Conservation (phyloP, 2,329 filamentous ascomycete genomes). For the Truncatella angustata region DNA sequence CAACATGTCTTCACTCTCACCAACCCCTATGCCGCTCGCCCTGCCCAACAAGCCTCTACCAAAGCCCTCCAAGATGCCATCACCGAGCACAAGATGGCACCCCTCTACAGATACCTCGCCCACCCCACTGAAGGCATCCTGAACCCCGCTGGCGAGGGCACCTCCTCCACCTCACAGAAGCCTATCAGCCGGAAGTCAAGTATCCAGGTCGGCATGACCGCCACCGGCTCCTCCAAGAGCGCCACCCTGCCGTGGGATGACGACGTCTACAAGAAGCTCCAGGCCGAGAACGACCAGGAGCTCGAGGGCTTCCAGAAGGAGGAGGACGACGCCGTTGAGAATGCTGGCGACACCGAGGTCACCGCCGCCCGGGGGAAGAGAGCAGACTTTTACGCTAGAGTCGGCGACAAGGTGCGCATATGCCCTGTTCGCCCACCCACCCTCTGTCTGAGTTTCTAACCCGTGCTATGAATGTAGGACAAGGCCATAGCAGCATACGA, state of each 20-base stretch:
- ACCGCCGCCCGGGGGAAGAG: slow-evolving; percentile 90
- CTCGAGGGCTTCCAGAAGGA: slow-evolving; percentile 77
- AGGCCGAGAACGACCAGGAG: slow-evolving; percentile 76
- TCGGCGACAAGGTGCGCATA: slow-evolving; percentile 82
- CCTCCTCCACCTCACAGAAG: slow-evolving; percentile 46
- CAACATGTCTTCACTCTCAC: slow-evolving; percentile 87
- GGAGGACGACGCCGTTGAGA: slow-evolving; percentile 91
- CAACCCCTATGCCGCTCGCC: slow-evolving; percentile 68
- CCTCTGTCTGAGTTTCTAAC: neutral
- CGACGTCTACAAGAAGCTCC: slow-evolving; percentile 73
- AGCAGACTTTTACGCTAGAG: slow-evolving; percentile 92
- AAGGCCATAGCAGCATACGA: slow-evolving; percentile 92
- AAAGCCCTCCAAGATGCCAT: slow-evolving; percentile 81
- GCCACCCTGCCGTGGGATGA: slow-evolving; percentile 88
- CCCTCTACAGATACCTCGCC: slow-evolving; percentile 80
- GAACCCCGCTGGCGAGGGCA: slow-evolving; percentile 70
- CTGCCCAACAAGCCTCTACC: slow-evolving; percentile 66
- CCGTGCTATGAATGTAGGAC: slow-evolving; percentile 58
- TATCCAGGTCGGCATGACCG: slow-evolving; percentile 72
- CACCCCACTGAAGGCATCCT: slow-evolving; percentile 80
- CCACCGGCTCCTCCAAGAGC: slow-evolving; percentile 64
- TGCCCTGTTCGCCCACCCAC: neutral
- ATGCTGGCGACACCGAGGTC: slow-evolving; percentile 94
- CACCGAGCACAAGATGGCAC: slow-evolving; percentile 80
- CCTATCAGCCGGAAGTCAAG: slow-evolving; percentile 67